Evolutionary conservation across 169 alveolate genomes (phyloP), one percentile per base, ranked within the genome.

Genomic region (Hammondia hammondi): DNA sequence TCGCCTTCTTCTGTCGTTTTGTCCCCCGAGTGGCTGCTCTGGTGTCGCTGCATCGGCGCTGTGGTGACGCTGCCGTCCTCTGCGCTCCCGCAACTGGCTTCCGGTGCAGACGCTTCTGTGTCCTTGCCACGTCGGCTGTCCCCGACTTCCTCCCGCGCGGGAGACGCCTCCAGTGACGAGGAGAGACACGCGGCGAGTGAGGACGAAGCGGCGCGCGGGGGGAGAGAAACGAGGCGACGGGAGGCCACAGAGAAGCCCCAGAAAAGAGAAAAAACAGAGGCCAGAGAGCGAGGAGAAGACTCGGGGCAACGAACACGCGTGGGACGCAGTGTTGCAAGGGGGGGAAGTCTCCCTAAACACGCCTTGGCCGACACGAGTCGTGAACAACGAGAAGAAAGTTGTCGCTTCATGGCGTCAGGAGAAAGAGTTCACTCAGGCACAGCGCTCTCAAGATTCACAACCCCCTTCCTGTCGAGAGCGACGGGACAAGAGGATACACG

Each of bases 401-500:
- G 0, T 29, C 35, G 6, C 32, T 29, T 21, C 2, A 21, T 21
- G 77, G 32, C 35, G 12, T 27, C 32, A 29, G 35, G 35, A 21
- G 32, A 67, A 7, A 27, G 61, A 52, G 24, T 7, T 52, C 77
- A 29, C 21, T 17, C 32, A 67, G 77, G 77, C 0, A 21, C 27
- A 6, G 9, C 46, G 57, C 82, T 90, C 77, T 29, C 88, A 17
- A 4, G 85, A 67, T 88, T 77, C 35, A 91, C 52, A 57, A 91
- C 94, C 2, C 94, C 94, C 39, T 91, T 81, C 3, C 77, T 45
- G 71, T 91, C 91, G 57, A 84, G 43, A 9, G 56, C 24, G 43
- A 77, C 7, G 48, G 87, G 43, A 24, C 27, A 43, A 19, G 87
- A 43, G 27, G 24, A 32, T 0, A 29, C 87, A 14, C 2, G 87